Evolutionary conservation across 345 rosid genomes (phyloP), one percentile per base, ranked within the genome.

Genomic region (Leavenworthia alabamica): DNA sequence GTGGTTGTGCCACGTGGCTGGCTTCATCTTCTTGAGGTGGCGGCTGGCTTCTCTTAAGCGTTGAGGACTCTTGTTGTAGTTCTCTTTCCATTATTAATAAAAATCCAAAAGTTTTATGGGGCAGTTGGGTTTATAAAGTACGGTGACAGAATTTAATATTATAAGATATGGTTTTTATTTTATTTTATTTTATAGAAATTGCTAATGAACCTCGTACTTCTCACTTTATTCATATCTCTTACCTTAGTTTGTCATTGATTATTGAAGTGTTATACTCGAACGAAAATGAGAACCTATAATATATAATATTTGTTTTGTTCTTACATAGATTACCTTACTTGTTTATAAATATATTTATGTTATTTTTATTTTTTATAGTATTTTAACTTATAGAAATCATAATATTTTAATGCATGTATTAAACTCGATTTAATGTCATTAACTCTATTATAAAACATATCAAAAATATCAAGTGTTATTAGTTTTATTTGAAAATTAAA

Each of bases 11-110:
- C 52, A 31, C 67, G 39, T 50, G 22, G 40, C 40, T 50, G 0
- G 37, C 6, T 2, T 8, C 8, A 20, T 42, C 42, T 8, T 64
- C 37, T 16, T 56, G 56, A 31, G 73, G 76, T 19, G 54, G 72
- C 20, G 54, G 72, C 20, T 71, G 73, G 37, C 72, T 61, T n/a
- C 48, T 64, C 54, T 78, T 73, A 2, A 64, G 51, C 70, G 61
- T 79, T 11, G 54, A 23, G 7, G 70, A 47, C 29, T 46, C 54
- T 58, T 42, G 29, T 32, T 11, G 32, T 56, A 12, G 32, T 56
- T 58, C 68, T 70, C 62, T 4, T 55, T 55, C 62, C 70, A 55
- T 66, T 35, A 44, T 15, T 62, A 11, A 48, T 5, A 10, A 24
- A n/a, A 37, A 22, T 6, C 27, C 13, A 23, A 62, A 35, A 7